These are phyloP conservation scores for Protomyces macrosporus DNA, from an alignment of 1,139 yeast species.

Conservation along the genomic window DNA sequence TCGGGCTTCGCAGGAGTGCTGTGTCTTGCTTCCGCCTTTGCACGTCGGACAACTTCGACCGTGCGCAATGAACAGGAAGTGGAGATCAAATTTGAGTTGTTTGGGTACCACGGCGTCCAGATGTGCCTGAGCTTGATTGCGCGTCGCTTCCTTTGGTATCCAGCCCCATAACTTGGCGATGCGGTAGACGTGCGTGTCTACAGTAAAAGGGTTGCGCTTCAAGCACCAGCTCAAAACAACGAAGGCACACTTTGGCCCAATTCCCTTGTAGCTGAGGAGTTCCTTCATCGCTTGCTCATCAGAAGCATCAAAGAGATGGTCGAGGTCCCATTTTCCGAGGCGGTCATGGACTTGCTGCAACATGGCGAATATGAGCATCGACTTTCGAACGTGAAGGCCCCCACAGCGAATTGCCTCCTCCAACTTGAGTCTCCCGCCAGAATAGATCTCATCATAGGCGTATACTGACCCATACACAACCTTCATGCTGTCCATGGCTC, in stretches of 20 bases:
- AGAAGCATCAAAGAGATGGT: not conserved
- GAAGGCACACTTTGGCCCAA: not conserved
- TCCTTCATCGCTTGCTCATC: not conserved
- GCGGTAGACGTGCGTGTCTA: not conserved
- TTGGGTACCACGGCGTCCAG: not conserved
- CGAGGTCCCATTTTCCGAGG: not conserved
- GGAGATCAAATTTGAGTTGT: not conserved
- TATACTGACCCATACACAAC: too few relatives aligned
- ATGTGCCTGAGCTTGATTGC: not conserved
- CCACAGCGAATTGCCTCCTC: not conserved
- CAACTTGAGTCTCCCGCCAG: not conserved
- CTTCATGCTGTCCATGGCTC: too few relatives aligned
- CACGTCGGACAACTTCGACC: not conserved
- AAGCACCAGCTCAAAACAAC: not conserved
- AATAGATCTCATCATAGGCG: too few relatives aligned
- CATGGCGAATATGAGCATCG: not conserved
- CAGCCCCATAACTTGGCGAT: not conserved
- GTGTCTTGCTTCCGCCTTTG: not conserved
- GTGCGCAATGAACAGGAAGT: not conserved
- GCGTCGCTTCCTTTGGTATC: not conserved
- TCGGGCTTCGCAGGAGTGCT: too few relatives aligned
- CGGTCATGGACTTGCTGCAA: not conserved
- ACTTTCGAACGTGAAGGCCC: not conserved
- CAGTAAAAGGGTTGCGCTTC: not conserved
- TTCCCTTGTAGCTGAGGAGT: not conserved